These are phyloP conservation scores for Syzygium oleosum DNA, from an alignment of 345 rosid species.

Conservation along the genomic window DNA sequence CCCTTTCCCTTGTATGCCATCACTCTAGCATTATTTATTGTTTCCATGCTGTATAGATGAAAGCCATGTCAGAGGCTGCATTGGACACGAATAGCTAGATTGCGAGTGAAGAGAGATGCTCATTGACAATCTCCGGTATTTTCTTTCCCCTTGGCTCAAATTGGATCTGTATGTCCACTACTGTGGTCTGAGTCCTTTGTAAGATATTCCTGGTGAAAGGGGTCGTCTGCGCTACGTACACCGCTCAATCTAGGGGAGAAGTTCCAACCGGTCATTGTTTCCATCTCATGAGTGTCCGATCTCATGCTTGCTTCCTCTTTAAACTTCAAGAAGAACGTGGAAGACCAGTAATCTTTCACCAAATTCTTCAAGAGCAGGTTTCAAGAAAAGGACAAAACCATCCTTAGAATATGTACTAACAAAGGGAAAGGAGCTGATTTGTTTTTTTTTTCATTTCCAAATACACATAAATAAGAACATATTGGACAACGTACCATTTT, in stretches of 20 bases:
- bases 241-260: slow-evolving; percentile 73
- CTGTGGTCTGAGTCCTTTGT: slow-evolving; percentile 24
- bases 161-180: neutral
- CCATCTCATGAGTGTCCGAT: slow-evolving; percentile 29
- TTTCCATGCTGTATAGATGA: neutral
- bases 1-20: neutral
- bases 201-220: slow-evolving; percentile 64
- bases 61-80: neutral
- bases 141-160: neutral
- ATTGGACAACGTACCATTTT: slow-evolving; percentile 40
- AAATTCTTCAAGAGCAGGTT: slow-evolving; percentile 39
- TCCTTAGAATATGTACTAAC: neutral
- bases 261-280: slow-evolving; percentile 45
- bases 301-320: slow-evolving; percentile 56
- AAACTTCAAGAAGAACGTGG: slow-evolving; percentile 63
- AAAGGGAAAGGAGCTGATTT: neutral
- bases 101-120: neutral
- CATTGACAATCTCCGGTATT: neutral
- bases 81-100: neutral
- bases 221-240: slow-evolving; percentile 70
- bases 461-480: neutral
- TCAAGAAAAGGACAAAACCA: neutral
- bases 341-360: slow-evolving; percentile 79
- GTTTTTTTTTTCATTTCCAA: neutral
- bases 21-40: neutral